Evolutionary conservation across 495 filamentous ascomycete genomes (phyloP), one percentile per base, ranked within the genome.

Genomic region (Clohesyomyces aquaticus): DNA sequence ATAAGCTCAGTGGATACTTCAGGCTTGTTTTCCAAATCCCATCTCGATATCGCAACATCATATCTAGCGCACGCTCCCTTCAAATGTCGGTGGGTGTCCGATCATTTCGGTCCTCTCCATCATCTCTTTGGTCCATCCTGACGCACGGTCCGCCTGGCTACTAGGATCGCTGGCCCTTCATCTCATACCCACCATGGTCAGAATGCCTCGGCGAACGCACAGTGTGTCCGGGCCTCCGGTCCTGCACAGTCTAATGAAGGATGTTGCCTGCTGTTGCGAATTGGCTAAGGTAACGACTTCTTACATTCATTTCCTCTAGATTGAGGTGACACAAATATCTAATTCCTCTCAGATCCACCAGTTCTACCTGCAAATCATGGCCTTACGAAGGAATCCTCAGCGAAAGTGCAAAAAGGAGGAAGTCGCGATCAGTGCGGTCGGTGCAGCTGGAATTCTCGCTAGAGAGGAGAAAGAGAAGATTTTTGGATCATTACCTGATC

Each of bases 191-290:
- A 57, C 32, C 38, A 66, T 66, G 63, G 63, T 53, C 19, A 46
- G 63, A 29, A 32, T 61, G 32, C 63, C 57, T 23, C 55, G 63
- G 45, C 63, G 63, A 19, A 66, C 56, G n/a, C 63, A 66, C 35
- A 61, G 56, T 38, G 63, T 66, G 47, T 61, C 56, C 9, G 63
- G 63, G 6, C 63, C 63, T 29, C 56, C 63, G 25, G 56, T 49
- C 9, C 45, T 57, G 43, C 56, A 66, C 51, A 55, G 27, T 18
- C 8, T 61, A 22, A 38, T 66, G 57, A 61, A 61, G 51, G 63
- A 66, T 61, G 57, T 66, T 50, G 56, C 63, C 26, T 66, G 63
- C 51, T 66, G 63, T 42, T 66, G 63, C 28, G 60, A 66, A 51
- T 55, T 66, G 22, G 43, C 21, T 41, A 49, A 56, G 63, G 63